Percentiles rank a stretch among this genome's conserved stretches.
phyloP scores from a whole-genome alignment of 306 rosid species.

The Glycine tomentella region DNA sequence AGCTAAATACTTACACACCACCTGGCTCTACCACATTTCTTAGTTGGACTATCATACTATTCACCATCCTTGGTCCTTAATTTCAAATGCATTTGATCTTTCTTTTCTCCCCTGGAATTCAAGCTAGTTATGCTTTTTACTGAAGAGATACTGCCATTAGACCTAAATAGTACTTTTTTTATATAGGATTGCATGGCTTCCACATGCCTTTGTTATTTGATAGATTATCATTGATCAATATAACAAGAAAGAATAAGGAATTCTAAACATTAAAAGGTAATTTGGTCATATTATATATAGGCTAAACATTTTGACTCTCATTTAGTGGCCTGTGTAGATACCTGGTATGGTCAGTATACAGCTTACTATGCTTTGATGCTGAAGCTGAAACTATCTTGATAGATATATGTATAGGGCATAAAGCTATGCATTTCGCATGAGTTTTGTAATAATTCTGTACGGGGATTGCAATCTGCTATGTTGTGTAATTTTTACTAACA shows the following conservation, averaged over 20 bases:
- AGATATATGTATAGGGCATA: background rate
- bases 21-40: background rate
- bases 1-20: background rate
- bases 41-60: background rate
- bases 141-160: background rate
- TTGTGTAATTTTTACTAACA: background rate
- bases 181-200: background rate
- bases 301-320: no score
- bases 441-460: background rate
- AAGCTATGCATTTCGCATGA: background rate
- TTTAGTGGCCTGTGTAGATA: no score
- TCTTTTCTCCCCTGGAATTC: conserved; percentile 21
- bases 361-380: background rate
- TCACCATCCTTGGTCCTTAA: background rate
- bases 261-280: background rate
- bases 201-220: background rate
- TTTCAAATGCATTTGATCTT: conserved; percentile 17
- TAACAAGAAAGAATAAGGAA: background rate
- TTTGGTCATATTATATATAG: background rate
- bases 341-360: conserved; percentile 1
- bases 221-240: background rate
- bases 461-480: background rate
- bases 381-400: conserved; percentile 10
- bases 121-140: background rate
- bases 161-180: background rate